A percentile compares a stretch with the other conserved stretches of the same genome.
phyloP scores from a whole-genome alignment of 257 asterid genomes.

The Orobanche coerulescens region DNA sequence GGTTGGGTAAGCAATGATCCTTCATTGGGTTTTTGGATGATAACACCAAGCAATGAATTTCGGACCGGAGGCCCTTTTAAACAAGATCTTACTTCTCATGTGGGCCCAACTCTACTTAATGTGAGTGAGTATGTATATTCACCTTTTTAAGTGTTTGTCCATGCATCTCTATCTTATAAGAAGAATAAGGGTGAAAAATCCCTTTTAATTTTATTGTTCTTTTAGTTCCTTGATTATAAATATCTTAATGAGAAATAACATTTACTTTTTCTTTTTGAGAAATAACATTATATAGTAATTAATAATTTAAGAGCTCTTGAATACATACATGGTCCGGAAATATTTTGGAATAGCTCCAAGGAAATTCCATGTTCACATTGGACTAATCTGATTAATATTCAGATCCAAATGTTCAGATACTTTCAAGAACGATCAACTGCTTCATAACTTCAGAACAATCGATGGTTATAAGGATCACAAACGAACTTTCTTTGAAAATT shows the following conservation, averaged over 20 bases:
- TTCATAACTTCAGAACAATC: too few relatives aligned
- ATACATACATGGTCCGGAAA: too few relatives aligned
- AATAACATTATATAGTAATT: too few relatives aligned
- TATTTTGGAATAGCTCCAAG: too few relatives aligned
- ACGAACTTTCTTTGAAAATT: too few relatives aligned
- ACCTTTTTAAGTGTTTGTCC: not conserved
- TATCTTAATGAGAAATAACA: not conserved
- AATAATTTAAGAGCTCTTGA: too few relatives aligned
- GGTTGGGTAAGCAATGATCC: constrained; percentile 43
- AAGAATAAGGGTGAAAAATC: not conserved
- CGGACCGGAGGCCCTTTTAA: constrained; percentile 55
- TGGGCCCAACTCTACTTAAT: constrained; percentile 52
- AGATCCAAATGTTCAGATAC: too few relatives aligned
- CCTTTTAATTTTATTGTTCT: not conserved
- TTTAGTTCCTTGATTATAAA: not conserved
- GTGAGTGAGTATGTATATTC: constrained; percentile 35
- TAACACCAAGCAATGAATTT: constrained; percentile 58
- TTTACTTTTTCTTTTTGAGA: not conserved
- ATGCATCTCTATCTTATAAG: not conserved
- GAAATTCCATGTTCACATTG: too few relatives aligned
- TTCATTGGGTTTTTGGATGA: constrained; percentile 58
- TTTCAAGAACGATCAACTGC: too few relatives aligned
- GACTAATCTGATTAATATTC: too few relatives aligned
- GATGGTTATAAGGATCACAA: too few relatives aligned
- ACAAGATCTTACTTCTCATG: constrained; percentile 66